A percentile compares a stretch with the other conserved stretches of the same genome.
phyloP scores from a whole-genome alignment of 139 green algal genomes.

The Coccomyxa sp. region DNA sequence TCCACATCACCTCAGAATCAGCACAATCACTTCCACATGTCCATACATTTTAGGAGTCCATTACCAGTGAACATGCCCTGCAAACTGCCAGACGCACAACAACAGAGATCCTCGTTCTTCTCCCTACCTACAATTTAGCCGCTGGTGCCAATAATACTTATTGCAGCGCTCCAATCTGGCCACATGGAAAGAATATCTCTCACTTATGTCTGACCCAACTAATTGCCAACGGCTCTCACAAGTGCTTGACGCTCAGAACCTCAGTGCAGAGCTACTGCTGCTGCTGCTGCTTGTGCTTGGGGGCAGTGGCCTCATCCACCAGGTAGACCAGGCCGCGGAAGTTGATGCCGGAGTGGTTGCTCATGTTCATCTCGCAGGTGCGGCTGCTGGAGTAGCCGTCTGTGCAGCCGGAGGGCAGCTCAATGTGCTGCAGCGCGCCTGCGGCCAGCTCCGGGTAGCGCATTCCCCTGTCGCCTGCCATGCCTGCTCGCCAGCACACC shows the following conservation, averaged over 20 bases:
- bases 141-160: too few species aligned
- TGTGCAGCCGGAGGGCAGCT: constrained; percentile 58
- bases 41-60: too few species aligned
- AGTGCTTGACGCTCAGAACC: background rate
- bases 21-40: too few species aligned
- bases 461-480: constrained; percentile 94
- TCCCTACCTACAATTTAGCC: too few species aligned
- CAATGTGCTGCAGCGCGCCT: constrained; percentile 60
- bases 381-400: constrained; percentile 91
- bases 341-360: constrained; percentile 87
- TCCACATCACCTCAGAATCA: too few species aligned
- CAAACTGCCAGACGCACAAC: too few species aligned
- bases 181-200: too few species aligned
- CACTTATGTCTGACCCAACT: too few species aligned
- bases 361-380: constrained; percentile 93
- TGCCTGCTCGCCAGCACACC: constrained; percentile 40
- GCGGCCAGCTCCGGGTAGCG: constrained; percentile 90
- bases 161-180: too few species aligned
- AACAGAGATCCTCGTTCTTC: too few species aligned
- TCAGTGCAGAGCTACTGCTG: background rate
- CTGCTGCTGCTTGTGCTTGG: constrained; percentile 46
- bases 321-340: constrained; percentile 92
- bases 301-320: constrained; percentile 81
- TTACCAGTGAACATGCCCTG: too few species aligned
- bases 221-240: too few species aligned